These are phyloP conservation scores for Zhuliangozyma blackwelliae DNA, from an alignment of 1,139 yeast species.

Conservation along the genomic window DNA sequence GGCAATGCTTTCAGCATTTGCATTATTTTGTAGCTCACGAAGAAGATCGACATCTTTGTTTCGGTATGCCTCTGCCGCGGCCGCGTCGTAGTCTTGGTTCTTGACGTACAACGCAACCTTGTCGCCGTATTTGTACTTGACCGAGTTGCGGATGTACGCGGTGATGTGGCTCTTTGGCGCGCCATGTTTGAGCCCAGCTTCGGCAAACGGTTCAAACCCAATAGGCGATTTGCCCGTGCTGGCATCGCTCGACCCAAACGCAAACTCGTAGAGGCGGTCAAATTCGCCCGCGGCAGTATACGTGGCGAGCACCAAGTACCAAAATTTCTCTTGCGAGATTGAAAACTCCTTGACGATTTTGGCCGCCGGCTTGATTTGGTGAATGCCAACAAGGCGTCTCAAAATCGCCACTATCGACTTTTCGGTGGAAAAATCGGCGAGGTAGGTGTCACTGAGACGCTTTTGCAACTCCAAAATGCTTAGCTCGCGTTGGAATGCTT, in stretches of 20 bases:
- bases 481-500: constrained; percentile 45
- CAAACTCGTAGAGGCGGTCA: constrained; percentile 54
- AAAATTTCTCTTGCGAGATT: constrained; percentile 58
- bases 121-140: constrained; percentile 31
- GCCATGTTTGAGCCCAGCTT: constrained; percentile 45
- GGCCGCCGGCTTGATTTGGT: constrained; percentile 56
- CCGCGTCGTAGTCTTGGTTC: constrained; percentile 52
- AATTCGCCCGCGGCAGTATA: constrained; percentile 53
- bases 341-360: constrained; percentile 59
- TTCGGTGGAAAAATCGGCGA: constrained; percentile 40
- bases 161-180: constrained; percentile 41
- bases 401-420: constrained; percentile 57
- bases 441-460: constrained; percentile 51
- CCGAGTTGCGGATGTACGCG: constrained; percentile 30
- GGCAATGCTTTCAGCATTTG: constrained; percentile 18
- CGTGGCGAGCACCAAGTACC: constrained; percentile 58
- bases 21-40: constrained; percentile 13
- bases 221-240: constrained; percentile 59
- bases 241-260: constrained; percentile 23
- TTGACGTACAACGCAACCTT: constrained; percentile 48
- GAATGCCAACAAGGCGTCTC: constrained; percentile 46
- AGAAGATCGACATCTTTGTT: constrained; percentile 43
- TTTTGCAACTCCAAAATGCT: constrained; percentile 50
- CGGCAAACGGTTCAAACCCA: constrained; percentile 65
- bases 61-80: constrained; percentile 57